These are phyloP conservation scores for Vanderwaltozyma verrucispora DNA, from an alignment of 805 yeast species.

Conservation along the genomic window DNA sequence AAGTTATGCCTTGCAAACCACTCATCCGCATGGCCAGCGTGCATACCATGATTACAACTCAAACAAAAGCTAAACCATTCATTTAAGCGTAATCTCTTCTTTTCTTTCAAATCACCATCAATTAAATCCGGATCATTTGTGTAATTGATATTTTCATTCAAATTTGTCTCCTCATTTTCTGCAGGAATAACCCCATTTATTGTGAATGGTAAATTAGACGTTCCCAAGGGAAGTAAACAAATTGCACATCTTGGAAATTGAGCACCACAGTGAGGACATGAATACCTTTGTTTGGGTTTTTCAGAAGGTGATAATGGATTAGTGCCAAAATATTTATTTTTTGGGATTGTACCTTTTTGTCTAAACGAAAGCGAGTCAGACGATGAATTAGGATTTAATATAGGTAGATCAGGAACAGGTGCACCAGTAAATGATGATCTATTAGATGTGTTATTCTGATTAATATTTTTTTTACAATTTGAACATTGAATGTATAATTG, in stretches of 20 bases:
- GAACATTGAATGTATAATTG: constrained; percentile 77
- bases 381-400: not conserved
- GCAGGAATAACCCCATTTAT: constrained; percentile 17
- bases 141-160: not conserved
- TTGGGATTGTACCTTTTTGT: not conserved
- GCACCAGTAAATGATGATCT: not conserved
- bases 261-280: constrained; percentile 80
- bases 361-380: not conserved
- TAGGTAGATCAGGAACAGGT: not conserved
- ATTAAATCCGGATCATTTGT: not conserved
- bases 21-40: constrained; percentile 90
- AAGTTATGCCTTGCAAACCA: constrained; percentile 85
- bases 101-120: constrained; percentile 5
- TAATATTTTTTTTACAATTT: constrained; percentile 67
- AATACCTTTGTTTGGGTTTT: constrained; percentile 14
- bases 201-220: constrained; percentile 26
- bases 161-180: not conserved
- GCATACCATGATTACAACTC: constrained; percentile 88
- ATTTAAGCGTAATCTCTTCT: constrained; percentile 33
- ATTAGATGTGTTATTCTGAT: constrained; percentile 14
- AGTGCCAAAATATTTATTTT: not conserved
- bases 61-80: constrained; percentile 91
- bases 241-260: constrained; percentile 87
- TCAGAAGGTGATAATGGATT: not conserved
- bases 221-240: constrained; percentile 72